These are phyloP conservation scores for Nannochloropsis gaditana DNA, from an alignment of 108 stramenopile species.

Conservation along the genomic window DNA sequence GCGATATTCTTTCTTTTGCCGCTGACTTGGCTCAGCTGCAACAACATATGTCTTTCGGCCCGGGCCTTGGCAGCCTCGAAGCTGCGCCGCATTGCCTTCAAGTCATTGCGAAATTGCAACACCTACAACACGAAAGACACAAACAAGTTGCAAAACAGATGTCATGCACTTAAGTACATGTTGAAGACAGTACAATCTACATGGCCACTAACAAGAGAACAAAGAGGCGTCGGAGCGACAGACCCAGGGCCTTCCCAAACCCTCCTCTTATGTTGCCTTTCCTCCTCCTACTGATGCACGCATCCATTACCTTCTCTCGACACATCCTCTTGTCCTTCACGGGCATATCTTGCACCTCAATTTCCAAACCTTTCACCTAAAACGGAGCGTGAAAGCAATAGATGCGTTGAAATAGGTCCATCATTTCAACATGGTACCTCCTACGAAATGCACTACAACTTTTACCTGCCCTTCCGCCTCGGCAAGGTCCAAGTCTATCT, in stretches of 20 bases:
- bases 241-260: no score
- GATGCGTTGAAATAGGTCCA: no score
- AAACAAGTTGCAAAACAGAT: no score
- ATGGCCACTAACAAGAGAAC: no score
- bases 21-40: not conserved
- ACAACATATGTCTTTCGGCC: not conserved
- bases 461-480: constrained; percentile 2
- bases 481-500: constrained; percentile 15
- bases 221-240: no score
- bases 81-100: not conserved
- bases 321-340: not conserved
- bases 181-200: no score
- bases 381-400: no score
- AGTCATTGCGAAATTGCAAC: constrained; percentile 6
- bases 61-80: not conserved
- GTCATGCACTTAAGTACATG: no score
- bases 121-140: not conserved
- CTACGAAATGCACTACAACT: not conserved
- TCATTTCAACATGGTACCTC: not conserved
- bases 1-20: not conserved
- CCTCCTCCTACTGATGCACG: no score
- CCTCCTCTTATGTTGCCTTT: no score
- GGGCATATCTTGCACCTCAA: not conserved
- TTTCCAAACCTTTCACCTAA: constrained; percentile 4
- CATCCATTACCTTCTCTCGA: not conserved